Base-by-base conservation (phyloP, 192 early-diverging fungal species). In the Dissophora ornata region DNA sequence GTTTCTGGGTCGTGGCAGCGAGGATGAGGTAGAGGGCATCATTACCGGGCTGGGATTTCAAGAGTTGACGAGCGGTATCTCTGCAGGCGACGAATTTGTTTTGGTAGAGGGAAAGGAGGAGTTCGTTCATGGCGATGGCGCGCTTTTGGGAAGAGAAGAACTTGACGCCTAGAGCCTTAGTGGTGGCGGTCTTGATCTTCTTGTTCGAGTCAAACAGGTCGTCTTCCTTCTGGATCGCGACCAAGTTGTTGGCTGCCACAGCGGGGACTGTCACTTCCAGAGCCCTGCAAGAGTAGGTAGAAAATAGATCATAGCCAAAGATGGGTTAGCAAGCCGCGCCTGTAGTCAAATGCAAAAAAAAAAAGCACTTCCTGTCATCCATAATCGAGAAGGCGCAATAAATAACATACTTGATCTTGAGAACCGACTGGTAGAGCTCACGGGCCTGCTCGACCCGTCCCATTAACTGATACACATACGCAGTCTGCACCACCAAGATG, bases 231-330 rank as follows among this genome's bases (percentile, higher is more conserved):
- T 85, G 80, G 11, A 89, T 67, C 2, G 84, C 81, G 1, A 86
- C 83, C 47, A 91, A 54, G 62, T 93, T 93, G 80, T 93, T 93
- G 46, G 90, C 83, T 10, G 88, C 91, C 16, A 93, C 82, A 2
- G 86, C 90, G 0, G 80, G 79, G 16, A 88, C 83, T 10, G 82
- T 82, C 6, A 79, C 70, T 65, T 93, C 90, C 29, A 67, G 63
- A n/a, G 71, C 61, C 22, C 86, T 88, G 67, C 22, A 16, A 46
- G 29, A 52, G 11, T 46, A 19, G 28, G 44, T 24, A 62, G 10
- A 40, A 60, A 28, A n/a, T n/a, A n/a, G n/a, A n/a, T n/a, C n/a
- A n/a, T n/a, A n/a, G n/a, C n/a, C n/a, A n/a, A n/a, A n/a, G n/a
- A n/a, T n/a, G n/a, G n/a, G n/a, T n/a, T n/a, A n/a, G n/a, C n/a